Conservation (phyloP, 2,329 filamentous ascomycete genomes). For the Ascochyta pisi region DNA sequence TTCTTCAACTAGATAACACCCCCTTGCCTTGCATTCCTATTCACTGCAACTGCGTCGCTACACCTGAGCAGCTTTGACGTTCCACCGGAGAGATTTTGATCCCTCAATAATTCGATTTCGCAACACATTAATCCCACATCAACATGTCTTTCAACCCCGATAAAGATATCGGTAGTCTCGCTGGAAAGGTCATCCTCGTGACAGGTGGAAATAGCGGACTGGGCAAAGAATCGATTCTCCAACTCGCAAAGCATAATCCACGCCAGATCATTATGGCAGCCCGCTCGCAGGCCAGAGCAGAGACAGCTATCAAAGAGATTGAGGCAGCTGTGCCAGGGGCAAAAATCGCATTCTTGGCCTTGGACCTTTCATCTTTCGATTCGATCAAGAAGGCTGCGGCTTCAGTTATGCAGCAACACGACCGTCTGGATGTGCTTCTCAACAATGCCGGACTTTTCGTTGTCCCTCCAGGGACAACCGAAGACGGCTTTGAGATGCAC, state of each 20-base stretch:
- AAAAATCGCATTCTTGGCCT: too few relatives aligned
- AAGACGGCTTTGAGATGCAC: constrained; percentile 56
- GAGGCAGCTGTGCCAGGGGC: too few relatives aligned
- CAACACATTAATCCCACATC: background rate
- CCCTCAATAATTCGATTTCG: too few relatives aligned
- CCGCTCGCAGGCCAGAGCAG: too few relatives aligned
- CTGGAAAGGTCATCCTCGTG: constrained; percentile 28
- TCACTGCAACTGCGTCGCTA: too few relatives aligned
- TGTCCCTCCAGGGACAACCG: constrained; percentile 35
- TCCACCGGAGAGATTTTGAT: too few relatives aligned
- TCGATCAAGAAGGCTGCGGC: too few relatives aligned
- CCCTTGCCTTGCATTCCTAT: too few relatives aligned
- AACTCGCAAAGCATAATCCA: constrained; percentile 52
- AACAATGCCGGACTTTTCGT: constrained; percentile 52
- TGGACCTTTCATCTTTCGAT: too few relatives aligned
- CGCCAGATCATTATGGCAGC: constrained; percentile 51
- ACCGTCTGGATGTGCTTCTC: constrained; percentile 51
- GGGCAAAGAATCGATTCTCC: constrained; percentile 50
- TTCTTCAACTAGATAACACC: too few relatives aligned
- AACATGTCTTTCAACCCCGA: constrained; percentile 18
- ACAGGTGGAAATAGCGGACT: constrained; percentile 51
- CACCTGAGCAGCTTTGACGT: too few relatives aligned
- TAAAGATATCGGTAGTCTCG: constrained; percentile 24
- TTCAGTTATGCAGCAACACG: constrained; percentile 9
- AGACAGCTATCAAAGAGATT: too few relatives aligned